These are phyloP conservation scores for Biscutella auriculata DNA, from an alignment of 441 rosid genomes.

Conservation along the genomic window DNA sequence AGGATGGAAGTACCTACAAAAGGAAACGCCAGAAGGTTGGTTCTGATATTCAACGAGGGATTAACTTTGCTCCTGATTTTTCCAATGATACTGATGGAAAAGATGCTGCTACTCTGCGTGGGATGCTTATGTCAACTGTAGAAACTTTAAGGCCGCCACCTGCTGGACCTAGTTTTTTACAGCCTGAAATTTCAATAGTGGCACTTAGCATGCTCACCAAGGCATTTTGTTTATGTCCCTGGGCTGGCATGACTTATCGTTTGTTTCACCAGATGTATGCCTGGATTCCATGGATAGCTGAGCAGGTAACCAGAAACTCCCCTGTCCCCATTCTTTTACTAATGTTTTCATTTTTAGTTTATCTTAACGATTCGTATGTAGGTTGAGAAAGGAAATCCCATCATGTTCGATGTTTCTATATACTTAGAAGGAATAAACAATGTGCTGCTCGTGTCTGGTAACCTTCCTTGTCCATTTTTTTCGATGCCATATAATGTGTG, in stretches of 20 bases:
- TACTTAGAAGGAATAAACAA: conserved; percentile 77
- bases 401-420: conserved; percentile 38
- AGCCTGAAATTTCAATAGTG: conserved; percentile 47
- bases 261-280: conserved; percentile 52
- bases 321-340: conserved; percentile 13
- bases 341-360: not conserved
- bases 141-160: conserved; percentile 47
- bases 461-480: conserved; percentile 6
- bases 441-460: conserved; percentile 60
- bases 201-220: conserved; percentile 83
- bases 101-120: conserved; percentile 40
- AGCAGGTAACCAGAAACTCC: conserved; percentile 39
- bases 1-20: conserved; percentile 28
- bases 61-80: conserved; percentile 26
- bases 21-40: conserved; percentile 66
- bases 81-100: conserved; percentile 39
- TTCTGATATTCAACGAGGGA: conserved; percentile 28
- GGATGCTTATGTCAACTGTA: conserved; percentile 45
- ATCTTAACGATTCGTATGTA: conserved; percentile 25
- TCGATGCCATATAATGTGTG: not conserved
- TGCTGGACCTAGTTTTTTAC: conserved; percentile 31
- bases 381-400: conserved; percentile 41
- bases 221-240: conserved; percentile 58
- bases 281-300: conserved; percentile 87
- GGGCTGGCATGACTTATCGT: conserved; percentile 37